phyloP scores from a whole-genome alignment of 164 flowering plant genomes.

The Stephania japonica region DNA sequence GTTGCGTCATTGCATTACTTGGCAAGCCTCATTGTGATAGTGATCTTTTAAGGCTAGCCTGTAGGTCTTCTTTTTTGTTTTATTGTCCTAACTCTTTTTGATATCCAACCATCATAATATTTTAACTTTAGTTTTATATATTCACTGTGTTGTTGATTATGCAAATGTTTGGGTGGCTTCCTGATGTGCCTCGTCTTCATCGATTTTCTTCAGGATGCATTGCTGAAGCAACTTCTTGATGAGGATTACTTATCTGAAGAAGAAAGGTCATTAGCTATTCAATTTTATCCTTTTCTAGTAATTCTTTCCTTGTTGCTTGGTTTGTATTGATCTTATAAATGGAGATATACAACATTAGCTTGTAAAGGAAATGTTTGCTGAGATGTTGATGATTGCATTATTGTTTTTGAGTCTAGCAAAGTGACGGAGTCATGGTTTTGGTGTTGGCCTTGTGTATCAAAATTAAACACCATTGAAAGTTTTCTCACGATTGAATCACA shows the following conservation, averaged over 20 bases:
- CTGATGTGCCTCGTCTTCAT: neutral
- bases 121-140: neutral
- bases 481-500: neutral
- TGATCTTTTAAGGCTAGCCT: neutral
- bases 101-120: neutral
- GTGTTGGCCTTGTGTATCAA: neutral
- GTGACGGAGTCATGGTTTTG: neutral
- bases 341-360: neutral
- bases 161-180: neutral
- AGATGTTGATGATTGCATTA: neutral
- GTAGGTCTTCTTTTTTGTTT: neutral
- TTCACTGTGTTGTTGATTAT: neutral
- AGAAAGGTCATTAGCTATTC: conserved; percentile 51
- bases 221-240: conserved; percentile 62
- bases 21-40: neutral
- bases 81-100: neutral
- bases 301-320: neutral
- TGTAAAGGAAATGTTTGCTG: neutral
- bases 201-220: conserved; percentile 56
- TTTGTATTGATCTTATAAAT: neutral
- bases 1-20: neutral
- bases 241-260: conserved; percentile 55
- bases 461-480: neutral
- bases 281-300: neutral
- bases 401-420: neutral